phyloP scores from a whole-genome alignment of 1,139 yeast genomes.

The Debaryomyces sp. region DNA sequence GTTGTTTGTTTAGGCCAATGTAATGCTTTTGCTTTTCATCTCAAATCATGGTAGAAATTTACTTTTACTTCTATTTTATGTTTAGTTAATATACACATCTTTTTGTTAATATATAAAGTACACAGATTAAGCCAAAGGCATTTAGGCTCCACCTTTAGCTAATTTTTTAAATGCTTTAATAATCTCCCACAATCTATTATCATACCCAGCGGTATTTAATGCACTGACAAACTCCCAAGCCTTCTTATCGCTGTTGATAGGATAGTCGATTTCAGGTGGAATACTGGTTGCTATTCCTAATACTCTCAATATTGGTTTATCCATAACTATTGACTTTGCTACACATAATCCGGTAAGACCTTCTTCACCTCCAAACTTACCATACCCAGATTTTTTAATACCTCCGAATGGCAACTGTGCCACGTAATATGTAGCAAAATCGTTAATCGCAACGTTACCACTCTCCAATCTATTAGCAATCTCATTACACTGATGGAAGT shows the following conservation, averaged over 20 bases:
- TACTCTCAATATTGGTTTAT: slow-evolving; percentile 64
- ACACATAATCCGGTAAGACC: slow-evolving; percentile 88
- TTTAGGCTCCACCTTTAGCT: slow-evolving; percentile 35
- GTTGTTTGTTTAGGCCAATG: background rate
- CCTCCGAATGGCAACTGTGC: slow-evolving; percentile 98
- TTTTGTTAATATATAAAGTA: background rate
- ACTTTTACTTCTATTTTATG: slow-evolving; percentile 6
- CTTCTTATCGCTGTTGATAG: slow-evolving; percentile 73
- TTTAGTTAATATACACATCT: slow-evolving; percentile 4
- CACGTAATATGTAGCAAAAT: slow-evolving; percentile 93
- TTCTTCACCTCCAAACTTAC: slow-evolving; percentile 96
- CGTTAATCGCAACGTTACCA: slow-evolving; percentile 95
- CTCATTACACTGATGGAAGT: slow-evolving; percentile 55
- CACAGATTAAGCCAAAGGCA: background rate
- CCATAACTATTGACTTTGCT: slow-evolving; percentile 85
- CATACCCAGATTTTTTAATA: slow-evolving; percentile 87
- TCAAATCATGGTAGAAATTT: background rate
- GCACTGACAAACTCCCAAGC: slow-evolving; percentile 90
- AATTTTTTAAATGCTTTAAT: slow-evolving; percentile 42
- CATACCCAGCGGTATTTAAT: slow-evolving; percentile 87
- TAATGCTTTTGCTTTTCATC: background rate
- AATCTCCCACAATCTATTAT: slow-evolving; percentile 68
- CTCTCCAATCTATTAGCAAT: slow-evolving; percentile 69
- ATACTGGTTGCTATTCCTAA: slow-evolving; percentile 72
- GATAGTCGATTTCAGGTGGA: slow-evolving; percentile 89